A percentile compares a stretch with the other conserved stretches of the same genome.
These are phyloP conservation scores for Colletotrichum sp. DNA, from an alignment of 2,329 filamentous ascomycete genomes.

Conservation along the genomic window DNA sequence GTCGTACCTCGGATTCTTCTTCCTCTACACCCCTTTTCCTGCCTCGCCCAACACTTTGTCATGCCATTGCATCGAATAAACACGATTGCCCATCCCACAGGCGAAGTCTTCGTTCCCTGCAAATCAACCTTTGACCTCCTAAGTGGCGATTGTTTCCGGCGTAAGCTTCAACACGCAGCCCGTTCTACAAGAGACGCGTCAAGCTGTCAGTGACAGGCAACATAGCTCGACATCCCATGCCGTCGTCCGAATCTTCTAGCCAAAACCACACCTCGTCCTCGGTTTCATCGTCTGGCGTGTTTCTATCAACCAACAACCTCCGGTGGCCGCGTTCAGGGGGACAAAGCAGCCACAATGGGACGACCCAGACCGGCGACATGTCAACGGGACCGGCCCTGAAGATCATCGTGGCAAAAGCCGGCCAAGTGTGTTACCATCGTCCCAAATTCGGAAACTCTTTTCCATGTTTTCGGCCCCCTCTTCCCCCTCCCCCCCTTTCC, in stretches of 20 bases:
- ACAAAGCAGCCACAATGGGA: rapidly evolving
- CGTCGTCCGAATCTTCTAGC: rapidly evolving
- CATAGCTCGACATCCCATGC: background rate
- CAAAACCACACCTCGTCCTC: rapidly evolving
- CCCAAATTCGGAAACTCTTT: background rate
- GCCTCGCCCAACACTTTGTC: background rate
- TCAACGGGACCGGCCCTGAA: background rate
- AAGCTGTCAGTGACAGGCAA: background rate
- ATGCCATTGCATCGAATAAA: background rate
- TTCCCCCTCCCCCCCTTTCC: background rate
- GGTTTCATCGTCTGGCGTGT: background rate
- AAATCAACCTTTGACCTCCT: background rate
- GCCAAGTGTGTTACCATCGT: background rate
- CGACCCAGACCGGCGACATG: background rate
- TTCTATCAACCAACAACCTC: background rate
- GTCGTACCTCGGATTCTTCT: too few relatives aligned
- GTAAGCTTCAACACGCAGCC: background rate
- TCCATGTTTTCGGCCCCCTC: background rate
- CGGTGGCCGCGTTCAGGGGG: background rate
- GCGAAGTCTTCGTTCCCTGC: background rate
- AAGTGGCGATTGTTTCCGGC: rapidly evolving
- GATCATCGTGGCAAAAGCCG: background rate
- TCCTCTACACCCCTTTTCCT: background rate
- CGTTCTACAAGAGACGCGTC: background rate
- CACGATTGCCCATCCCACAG: background rate